Base-by-base conservation (phyloP, 2,329 filamentous ascomycete species). In the Coniochaeta hoffmannii region DNA sequence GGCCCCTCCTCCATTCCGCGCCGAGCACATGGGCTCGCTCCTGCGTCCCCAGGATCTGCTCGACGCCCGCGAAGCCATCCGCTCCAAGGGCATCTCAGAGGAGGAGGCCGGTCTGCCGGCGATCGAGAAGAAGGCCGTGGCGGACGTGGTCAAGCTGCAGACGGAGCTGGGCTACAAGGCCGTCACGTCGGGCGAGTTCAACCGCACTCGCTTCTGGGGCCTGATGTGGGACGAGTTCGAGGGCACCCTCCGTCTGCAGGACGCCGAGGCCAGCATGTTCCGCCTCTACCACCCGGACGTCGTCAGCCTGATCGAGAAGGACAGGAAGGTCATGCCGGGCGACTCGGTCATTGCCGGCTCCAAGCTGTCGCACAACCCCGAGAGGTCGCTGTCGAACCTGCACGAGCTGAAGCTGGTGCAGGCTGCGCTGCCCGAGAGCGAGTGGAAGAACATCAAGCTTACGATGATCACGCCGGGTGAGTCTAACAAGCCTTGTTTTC, bases 151-250 rank as follows among this genome's bases (percentile, higher is more conserved):
- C 55, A 78, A 85, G 66, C 74, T 85, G 57, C 88, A 91, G 74
- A 78, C 79, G 55, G 78, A 86, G 55, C 75, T 87, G 1, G 84
- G 87, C 50, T 80, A 87, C 66, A 81, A 82, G 58, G 83, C 81
- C 26, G 76, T 90, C 56, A 87, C 81, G 41, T 86, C 85, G 62
- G 88, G 88, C 66, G 88, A 92, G 71, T 91, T 86, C 66, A 71
- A 71, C 61, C 76, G 77, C 52, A 78, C 76, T 14, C 72, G 74
- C 46, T 77, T 77, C 67, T 78, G 77, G 77, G 77, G 78, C 15
- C 66, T 74, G 8, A 77, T 77, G 68, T 80, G 77, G 76, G 76
- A 80, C 55, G 77, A 80, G 62, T 77, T 80, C 55, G 74, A 74
- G 32, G 78, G 78, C 53, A 76, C 75, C 24, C 64, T 69, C 36